These are phyloP conservation scores for Akanthomyces muscarius DNA, from an alignment of 2,329 filamentous ascomycete species.

Conservation along the genomic window DNA sequence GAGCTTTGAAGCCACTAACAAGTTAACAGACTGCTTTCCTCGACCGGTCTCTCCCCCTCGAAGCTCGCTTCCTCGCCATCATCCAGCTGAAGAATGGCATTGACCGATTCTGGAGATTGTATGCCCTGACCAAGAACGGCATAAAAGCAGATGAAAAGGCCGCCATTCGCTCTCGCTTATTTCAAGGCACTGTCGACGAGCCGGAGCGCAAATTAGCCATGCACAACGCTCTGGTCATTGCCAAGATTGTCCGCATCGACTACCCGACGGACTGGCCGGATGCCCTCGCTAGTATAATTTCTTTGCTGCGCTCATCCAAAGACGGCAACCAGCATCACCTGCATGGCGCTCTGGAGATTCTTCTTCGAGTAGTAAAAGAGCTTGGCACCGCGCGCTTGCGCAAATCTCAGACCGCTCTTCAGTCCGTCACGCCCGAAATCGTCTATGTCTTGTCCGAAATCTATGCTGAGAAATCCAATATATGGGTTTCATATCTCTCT, in stretches of 20 bases:
- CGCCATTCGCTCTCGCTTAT: constrained; percentile 67
- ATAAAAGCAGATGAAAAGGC: constrained; percentile 72
- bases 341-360: constrained; percentile 66
- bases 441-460: constrained; percentile 75
- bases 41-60: constrained; percentile 68
- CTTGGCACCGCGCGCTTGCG: constrained; percentile 74
- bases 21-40: constrained; percentile 68
- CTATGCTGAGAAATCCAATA: constrained; percentile 68
- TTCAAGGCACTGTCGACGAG: constrained; percentile 75
- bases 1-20: constrained; percentile 18
- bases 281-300: constrained; percentile 56
- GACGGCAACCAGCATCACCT: constrained; percentile 62
- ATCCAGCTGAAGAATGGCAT: constrained; percentile 97
- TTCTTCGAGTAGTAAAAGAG: constrained; percentile 88
- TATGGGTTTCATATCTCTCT: constrained; percentile 62
- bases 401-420: constrained; percentile 70
- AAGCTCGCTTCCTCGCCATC: constrained; percentile 82
- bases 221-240: constrained; percentile 82
- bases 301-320: constrained; percentile 52
- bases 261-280: constrained; percentile 82
- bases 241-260: constrained; percentile 85
- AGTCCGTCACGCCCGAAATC: constrained; percentile 76
- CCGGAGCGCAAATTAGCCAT: constrained; percentile 70
- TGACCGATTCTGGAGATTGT: constrained; percentile 83
- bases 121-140: constrained; percentile 56